Percentiles rank a stretch among this genome's conserved stretches.
phyloP scores from a whole-genome alignment of 345 rosid species.

The Linum tenue region DNA sequence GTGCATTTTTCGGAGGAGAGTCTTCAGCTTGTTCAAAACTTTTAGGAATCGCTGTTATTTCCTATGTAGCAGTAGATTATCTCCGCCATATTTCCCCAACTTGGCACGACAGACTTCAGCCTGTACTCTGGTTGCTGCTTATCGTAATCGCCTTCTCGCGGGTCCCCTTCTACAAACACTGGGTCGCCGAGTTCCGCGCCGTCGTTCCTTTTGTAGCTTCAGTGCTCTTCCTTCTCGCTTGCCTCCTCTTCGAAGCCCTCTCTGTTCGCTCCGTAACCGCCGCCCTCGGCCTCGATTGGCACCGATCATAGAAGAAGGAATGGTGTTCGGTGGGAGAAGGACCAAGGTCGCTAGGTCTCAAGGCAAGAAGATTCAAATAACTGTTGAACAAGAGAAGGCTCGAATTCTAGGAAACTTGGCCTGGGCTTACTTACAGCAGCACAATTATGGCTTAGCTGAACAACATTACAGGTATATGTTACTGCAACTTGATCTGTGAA shows the following conservation, averaged over 20 bases:
- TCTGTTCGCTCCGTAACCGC: slow-evolving; percentile 83
- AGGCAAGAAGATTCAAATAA: slow-evolving; percentile 58
- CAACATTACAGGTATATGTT: slow-evolving; percentile 48
- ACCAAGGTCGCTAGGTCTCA: slow-evolving; percentile 56
- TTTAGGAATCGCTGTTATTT: slow-evolving; percentile 69
- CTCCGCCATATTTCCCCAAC: slow-evolving; percentile 63
- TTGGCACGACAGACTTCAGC: slow-evolving; percentile 82
- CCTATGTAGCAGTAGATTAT: slow-evolving; percentile 76
- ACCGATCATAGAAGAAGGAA: slow-evolving; percentile 65
- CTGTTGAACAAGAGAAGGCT: slow-evolving; percentile 61
- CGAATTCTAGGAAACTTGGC: slow-evolving; percentile 80
- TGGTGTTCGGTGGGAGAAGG: slow-evolving; percentile 40
- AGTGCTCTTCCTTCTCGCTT: slow-evolving; percentile 58
- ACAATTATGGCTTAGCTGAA: slow-evolving; percentile 68
- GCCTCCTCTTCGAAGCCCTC: slow-evolving; percentile 74
- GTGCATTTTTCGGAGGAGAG: no score
- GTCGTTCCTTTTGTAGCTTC: slow-evolving; percentile 70
- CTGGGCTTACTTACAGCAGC: slow-evolving; percentile 73
- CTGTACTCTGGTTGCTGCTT: slow-evolving; percentile 71
- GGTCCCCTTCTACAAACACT: slow-evolving; percentile 71
- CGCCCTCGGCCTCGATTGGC: slow-evolving; percentile 91
- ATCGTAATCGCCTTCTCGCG: slow-evolving; percentile 54
- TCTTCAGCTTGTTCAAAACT: no score
- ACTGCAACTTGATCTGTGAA: background rate
- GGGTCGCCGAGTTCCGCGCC: slow-evolving; percentile 71